Evolutionary conservation across 1,284 basidiomycete genomes (phyloP), one percentile per base, ranked within the genome.

Genomic region (Marasmius oreades): DNA sequence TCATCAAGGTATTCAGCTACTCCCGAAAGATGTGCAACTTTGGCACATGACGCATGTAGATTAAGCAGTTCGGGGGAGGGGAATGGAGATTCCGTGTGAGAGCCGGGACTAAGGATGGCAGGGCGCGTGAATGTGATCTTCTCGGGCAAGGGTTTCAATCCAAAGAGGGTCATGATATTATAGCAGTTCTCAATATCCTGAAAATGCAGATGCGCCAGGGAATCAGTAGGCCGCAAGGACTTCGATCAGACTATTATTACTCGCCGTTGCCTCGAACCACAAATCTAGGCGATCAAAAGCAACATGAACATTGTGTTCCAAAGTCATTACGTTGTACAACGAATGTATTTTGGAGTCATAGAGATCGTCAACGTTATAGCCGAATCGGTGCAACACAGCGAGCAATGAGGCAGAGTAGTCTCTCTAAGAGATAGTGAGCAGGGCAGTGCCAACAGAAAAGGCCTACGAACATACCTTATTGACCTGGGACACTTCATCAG

Each of bases 1-100:
- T 53, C 54, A 12, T 69, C 65, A n/a, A 73, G 59, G 39, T 68
- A 64, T 46, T 68, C 64, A n/a, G 59, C 63, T n/a, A 69, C 69
- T 42, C 70, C 69, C 1, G 69, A 72, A 24, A 72, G 55, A 55
- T 69, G 58, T 16, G 66, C 65, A 3, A 70, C 63, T 36, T 63
- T 63, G 23, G 66, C 70, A 53, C 67, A 70, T 5, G 65, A 58
- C 1, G 66, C 70, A 56, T 66, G 63, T 11, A 64, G 26, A 10
- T 46, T 44, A 10, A 66, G 59, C 33, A 63, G 60, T 22, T 20
- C 42, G 7, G 64, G 59, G 44, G 57, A 57, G 34, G 61, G 59
- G 44, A 61, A 20, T 18, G 55, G 59, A 48, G 57, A 58, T 12
- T 24, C 20, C 16, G 8, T 16, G 31, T 51, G 24, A 34, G 60